phyloP scores from a whole-genome alignment of 2,329 filamentous ascomycete species.

The Arachnopeziza araneosa region DNA sequence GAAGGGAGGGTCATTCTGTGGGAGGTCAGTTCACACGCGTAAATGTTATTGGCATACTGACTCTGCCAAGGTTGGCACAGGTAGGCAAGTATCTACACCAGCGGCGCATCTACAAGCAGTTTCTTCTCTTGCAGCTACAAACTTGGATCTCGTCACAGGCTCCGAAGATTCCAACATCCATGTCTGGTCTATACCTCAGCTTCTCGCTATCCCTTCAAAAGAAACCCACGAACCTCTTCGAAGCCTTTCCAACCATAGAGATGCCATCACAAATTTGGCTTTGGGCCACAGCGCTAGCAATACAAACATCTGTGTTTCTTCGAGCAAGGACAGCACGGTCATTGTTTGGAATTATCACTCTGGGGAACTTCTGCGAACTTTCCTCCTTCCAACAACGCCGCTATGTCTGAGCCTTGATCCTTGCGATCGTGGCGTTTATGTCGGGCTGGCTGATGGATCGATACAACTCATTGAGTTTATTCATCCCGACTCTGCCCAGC shows the following conservation, averaged over 20 bases:
- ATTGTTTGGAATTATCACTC: conserved; percentile 90
- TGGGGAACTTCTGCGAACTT: conserved; percentile 70
- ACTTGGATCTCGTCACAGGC: conserved; percentile 68
- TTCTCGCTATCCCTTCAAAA: conserved; percentile 56
- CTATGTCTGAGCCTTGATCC: conserved; percentile 73
- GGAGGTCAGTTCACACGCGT: conserved; percentile 59
- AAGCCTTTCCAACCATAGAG: conserved; percentile 73
- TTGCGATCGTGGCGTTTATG: conserved; percentile 75
- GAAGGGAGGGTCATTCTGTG: conserved; percentile 84
- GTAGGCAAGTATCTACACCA: conserved; percentile 68
- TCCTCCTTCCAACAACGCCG: conserved; percentile 70
- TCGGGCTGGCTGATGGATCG: conserved; percentile 73
- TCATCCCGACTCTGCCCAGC: conserved; percentile 40
- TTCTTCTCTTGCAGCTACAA: conserved; percentile 67
- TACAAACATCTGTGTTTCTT: conserved; percentile 78
- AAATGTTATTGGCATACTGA: conserved; percentile 11
- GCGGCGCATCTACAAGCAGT: conserved; percentile 76
- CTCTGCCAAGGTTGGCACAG: conserved; percentile 58
- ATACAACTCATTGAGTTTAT: conserved; percentile 75
- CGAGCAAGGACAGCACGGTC: conserved; percentile 80
- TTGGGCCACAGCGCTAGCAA: conserved; percentile 63
- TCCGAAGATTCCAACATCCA: conserved; percentile 86
- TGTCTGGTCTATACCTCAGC: conserved; percentile 77
- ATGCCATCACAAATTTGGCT: conserved; percentile 60
- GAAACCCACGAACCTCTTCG: conserved; percentile 63